Conservation (phyloP, 1,139 yeast genomes). For the Pichiaceae sp. region DNA sequence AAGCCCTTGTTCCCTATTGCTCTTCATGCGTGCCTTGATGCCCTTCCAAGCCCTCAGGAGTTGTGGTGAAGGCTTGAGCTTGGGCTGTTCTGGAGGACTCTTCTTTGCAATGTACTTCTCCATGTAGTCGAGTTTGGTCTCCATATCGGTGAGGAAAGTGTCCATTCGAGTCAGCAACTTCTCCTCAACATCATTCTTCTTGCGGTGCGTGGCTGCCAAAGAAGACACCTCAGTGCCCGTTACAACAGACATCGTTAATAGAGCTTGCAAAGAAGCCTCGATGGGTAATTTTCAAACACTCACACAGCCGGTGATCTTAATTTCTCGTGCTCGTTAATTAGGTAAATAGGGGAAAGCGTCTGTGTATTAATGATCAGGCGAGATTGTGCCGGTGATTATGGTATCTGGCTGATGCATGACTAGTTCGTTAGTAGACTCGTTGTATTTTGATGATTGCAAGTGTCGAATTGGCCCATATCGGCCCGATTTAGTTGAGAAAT, state of each 20-base stretch:
- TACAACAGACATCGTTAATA: not conserved
- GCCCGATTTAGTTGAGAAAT: too few species aligned
- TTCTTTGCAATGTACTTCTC: constrained; percentile 32
- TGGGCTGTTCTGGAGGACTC: constrained; percentile 11
- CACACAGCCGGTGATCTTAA: too few species aligned
- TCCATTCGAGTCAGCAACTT: constrained; percentile 44
- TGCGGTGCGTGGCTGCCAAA: not conserved
- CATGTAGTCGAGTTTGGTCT: constrained; percentile 40
- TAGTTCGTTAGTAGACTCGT: too few species aligned
- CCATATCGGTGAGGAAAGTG: constrained; percentile 44
- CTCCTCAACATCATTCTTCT: constrained; percentile 32
- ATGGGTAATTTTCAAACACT: not conserved
- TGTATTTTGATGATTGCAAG: too few species aligned
- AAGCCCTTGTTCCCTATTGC: constrained; percentile 17
- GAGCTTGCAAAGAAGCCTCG: not conserved
- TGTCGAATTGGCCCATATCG: too few species aligned
- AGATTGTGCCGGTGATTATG: too few species aligned
- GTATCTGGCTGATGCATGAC: too few species aligned
- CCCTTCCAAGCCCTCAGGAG: constrained; percentile 20
- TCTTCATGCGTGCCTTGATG: constrained; percentile 15
- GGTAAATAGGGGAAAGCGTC: too few species aligned
- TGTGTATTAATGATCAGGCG: too few species aligned
- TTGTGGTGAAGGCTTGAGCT: constrained; percentile 5
- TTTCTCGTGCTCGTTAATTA: too few species aligned
- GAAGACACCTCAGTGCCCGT: not conserved